Conservation (phyloP, 176 grass and related monocot species). For the Aegilops tauschii region DNA sequence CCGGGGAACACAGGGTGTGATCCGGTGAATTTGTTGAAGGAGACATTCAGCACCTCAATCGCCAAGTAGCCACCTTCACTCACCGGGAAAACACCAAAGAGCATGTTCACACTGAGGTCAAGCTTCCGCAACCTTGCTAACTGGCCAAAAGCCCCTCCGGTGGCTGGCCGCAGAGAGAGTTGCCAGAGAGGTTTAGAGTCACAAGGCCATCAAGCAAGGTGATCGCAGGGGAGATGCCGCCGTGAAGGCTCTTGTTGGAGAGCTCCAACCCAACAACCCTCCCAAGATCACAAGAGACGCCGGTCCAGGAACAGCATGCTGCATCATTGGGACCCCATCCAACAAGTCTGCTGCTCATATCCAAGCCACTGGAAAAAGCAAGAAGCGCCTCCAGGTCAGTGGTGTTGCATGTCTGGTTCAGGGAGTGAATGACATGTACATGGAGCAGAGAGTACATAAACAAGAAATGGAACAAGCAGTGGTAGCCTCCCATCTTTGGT, state of each 20-base stretch:
- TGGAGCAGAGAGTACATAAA: slow-evolving; percentile 13
- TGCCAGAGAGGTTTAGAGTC: slow-evolving; percentile 41
- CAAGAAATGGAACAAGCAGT: slow-evolving; percentile 16
- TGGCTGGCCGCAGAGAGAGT: slow-evolving; percentile 29
- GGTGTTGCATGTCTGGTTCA: slow-evolving; percentile 46
- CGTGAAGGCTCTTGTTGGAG: slow-evolving; percentile 40
- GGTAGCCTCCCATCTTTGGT: slow-evolving; percentile 55
- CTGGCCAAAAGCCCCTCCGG: slow-evolving; percentile 18
- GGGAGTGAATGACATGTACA: slow-evolving; percentile 20
- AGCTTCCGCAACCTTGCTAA: slow-evolving; percentile 32
- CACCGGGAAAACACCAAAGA: not conserved
- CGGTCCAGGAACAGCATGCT: slow-evolving; percentile 63
- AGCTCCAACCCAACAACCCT: slow-evolving; percentile 57
- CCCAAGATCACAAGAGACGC: slow-evolving; percentile 32
- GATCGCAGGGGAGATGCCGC: slow-evolving; percentile 25
- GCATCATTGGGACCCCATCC: slow-evolving; percentile 43
- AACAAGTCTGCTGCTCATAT: slow-evolving; percentile 26
- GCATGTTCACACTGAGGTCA: slow-evolving; percentile 47
- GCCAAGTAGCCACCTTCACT: slow-evolving; percentile 21
- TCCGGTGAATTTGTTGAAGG: slow-evolving; percentile 50
- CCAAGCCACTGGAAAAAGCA: slow-evolving; percentile 36
- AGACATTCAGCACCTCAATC: slow-evolving; percentile 52
- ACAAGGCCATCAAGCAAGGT: slow-evolving; percentile 30
- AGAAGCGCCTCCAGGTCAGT: slow-evolving; percentile 49
- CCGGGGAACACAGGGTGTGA: slow-evolving; percentile 21